Evolutionary conservation across 1,284 basidiomycete genomes (phyloP), one percentile per base, ranked within the genome.

Genomic region (Rhodotorula sp.): DNA sequence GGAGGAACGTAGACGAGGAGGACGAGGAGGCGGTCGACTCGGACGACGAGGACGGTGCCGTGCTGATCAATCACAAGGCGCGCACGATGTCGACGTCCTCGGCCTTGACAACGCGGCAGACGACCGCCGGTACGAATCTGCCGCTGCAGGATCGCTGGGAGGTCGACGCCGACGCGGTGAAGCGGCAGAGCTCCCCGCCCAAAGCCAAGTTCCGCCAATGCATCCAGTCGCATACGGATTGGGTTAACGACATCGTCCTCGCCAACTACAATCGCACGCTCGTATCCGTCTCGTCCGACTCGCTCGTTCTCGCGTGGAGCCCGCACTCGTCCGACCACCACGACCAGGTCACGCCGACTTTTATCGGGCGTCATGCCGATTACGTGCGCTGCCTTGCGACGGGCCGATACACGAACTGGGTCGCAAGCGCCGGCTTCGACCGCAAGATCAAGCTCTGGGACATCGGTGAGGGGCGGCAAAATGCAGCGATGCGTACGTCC

Each of bases 371-470:
- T 3, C 97, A 99, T 80, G 83, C 84, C 19, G 96, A 99, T 84
- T 99, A 97, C 80, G 94, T 94, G 15, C 90, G 92, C 63, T 94
- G 91, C 78, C 85, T 97, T 15, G 85, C 91, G 12, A 66, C 67
- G 76, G 91, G 89, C 78, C 88, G 87, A 39, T 88, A 91, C 71
- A 88, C 91, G 71, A 87, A 87, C 58, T 93, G 92, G 88, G 85
- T 97, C 46, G 94, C 94, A 29, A 97, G 94, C 0, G 97, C 94
- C 3, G 96, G 94, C 0, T 93, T 99, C 72, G 97, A 99, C 83
- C 86, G 91, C 27, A 91, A 90, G 3, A 90, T 99, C 81, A 94
- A 94, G 79, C 85, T 99, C 1, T 99, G 97, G 96, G 94, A 97
- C 80, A 84, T 95, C n/a, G 70, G 65, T 34, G 78, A 80, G 61